Base-by-base conservation (phyloP, 2,329 filamentous ascomycete genomes). In the Chrysosporium queenslandicum region DNA sequence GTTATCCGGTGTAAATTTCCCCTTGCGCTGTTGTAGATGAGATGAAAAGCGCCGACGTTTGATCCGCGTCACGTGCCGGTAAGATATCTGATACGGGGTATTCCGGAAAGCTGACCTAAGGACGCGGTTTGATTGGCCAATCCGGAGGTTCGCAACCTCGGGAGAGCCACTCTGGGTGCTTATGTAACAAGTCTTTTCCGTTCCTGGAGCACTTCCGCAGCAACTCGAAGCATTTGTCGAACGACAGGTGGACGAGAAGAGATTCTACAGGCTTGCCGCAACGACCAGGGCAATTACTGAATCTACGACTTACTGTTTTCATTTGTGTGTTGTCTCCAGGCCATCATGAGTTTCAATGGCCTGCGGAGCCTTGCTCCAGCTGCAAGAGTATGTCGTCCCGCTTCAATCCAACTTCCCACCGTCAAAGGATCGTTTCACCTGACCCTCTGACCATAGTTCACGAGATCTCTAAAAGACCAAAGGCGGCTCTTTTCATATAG, bases 401-500 rank as follows among this genome's bases (percentile, higher is more conserved):
- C 58, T 59, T 58, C 41, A 23, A 27, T 41, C 7, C 20, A 16
- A 23, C n/a, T 16, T 46, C 40, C 21, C 14, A 25, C 41, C 40
- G 27, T 39, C 42, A 36, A 41, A 43, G 12, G 32, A 46, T 54
- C 39, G 50, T 37, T 53, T 37, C 20, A 52, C 57, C 63, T 69
- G 54, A 69, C 59, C 14, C 42, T 27, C 23, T 53, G 42, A 50
- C n/a, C 56, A 54, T 61, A 87, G 83, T 78, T 86, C 67, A 78
- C 81, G 59, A 78, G 78, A 65, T 71, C 76, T 61, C 70, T 82
- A 62, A 79, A 77, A 70, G 77, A 75, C 64, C 81, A 86, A 66
- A 76, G 78, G 65, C 81, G 90, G 72, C 77, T 82, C 56, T 97
- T 98, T 74, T 94, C 91, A 57, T 88, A 87, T 58, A 91, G 91